Conservation (phyloP, 2,329 filamentous ascomycete species). For the Fusarium succisae region DNA sequence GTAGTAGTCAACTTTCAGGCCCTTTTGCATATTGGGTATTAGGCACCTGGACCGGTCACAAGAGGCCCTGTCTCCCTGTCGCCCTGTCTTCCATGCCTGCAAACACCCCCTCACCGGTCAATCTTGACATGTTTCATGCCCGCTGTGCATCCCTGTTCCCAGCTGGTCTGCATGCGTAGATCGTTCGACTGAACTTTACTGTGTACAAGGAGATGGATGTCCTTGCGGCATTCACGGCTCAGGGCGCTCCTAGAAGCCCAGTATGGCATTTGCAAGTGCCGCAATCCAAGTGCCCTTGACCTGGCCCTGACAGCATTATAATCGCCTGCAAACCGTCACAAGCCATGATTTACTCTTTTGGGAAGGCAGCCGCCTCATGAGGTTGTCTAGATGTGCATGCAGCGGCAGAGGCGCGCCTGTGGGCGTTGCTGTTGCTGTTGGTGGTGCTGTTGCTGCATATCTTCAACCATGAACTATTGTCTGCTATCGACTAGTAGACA, state of each 20-base stretch:
- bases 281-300: constrained; percentile 12
- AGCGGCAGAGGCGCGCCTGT: constrained; percentile 18
- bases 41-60: constrained; percentile 20
- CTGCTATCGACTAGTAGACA: neutral
- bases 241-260: neutral
- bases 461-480: constrained; percentile 8
- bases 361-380: neutral
- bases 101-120: constrained; percentile 31
- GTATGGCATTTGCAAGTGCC: constrained; percentile 17
- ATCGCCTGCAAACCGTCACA: neutral
- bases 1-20: neutral
- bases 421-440: neutral
- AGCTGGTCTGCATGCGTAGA: constrained; percentile 16
- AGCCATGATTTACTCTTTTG: neutral
- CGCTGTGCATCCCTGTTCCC: constrained; percentile 23
- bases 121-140: constrained; percentile 36
- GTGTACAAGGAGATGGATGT: constrained; percentile 10
- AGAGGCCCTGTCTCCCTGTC: constrained; percentile 19
- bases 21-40: constrained; percentile 4
- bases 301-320: constrained; percentile 12
- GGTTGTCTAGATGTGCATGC: constrained; percentile 8
- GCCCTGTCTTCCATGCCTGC: constrained; percentile 6
- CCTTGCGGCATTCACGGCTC: constrained; percentile 18
- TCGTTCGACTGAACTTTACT: constrained; percentile 15
- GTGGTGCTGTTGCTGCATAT: neutral